phyloP scores from a whole-genome alignment of 192 early-diverging fungal genomes.

The Neocallimastix lanati region DNA sequence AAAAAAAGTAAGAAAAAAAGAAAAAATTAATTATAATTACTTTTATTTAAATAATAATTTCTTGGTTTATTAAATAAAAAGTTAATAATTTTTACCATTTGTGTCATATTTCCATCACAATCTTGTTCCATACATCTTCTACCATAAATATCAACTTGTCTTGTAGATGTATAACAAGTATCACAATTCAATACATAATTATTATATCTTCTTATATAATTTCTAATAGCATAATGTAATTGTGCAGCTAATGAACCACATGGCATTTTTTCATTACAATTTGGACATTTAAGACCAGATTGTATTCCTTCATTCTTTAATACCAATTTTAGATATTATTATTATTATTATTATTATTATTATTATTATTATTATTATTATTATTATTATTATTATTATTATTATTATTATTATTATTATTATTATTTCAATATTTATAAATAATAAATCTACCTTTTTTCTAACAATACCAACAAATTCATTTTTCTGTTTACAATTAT shows the following conservation, averaged over 20 bases:
- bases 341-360: too few species aligned
- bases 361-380: too few species aligned
- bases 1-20: neutral
- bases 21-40: neutral
- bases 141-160: constrained; percentile 48
- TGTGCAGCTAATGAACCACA: constrained; percentile 35
- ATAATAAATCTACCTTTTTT: neutral
- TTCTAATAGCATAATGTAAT: constrained; percentile 41
- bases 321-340: too few species aligned
- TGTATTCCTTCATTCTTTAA: neutral
- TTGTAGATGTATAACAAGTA: constrained; percentile 53
- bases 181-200: constrained; percentile 61
- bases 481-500: constrained; percentile 26
- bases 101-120: constrained; percentile 46
- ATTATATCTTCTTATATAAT: constrained; percentile 51
- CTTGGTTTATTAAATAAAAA: too few species aligned
- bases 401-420: neutral
- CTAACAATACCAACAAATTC: constrained; percentile 7
- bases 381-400: neutral
- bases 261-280: constrained; percentile 25
- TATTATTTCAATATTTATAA: neutral
- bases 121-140: constrained; percentile 39
- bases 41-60: neutral
- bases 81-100: constrained; percentile 26
- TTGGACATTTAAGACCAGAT: constrained; percentile 23